A percentile compares a stretch with the other conserved stretches of the same genome.
These are phyloP conservation scores for Candida cerambycidarum DNA, from an alignment of 805 yeast species.

Conservation along the genomic window DNA sequence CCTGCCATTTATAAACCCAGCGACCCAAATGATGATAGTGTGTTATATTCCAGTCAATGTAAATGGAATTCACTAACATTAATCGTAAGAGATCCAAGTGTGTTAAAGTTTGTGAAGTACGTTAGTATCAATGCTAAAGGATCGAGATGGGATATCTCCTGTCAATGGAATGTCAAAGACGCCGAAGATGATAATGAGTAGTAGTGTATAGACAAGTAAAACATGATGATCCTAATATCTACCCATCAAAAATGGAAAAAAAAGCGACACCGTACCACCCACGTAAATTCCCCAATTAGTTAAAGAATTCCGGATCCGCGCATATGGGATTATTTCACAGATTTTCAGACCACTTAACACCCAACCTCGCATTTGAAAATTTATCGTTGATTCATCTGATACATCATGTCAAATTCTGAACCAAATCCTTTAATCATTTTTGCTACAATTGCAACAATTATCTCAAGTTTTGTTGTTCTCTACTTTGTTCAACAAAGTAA, in stretches of 20 bases:
- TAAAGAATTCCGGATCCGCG: no score
- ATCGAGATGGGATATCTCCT: constrained; percentile 85
- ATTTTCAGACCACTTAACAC: background rate
- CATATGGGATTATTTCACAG: background rate
- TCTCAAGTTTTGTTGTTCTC: constrained; percentile 30
- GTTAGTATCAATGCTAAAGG: constrained; percentile 87
- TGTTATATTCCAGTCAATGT: constrained; percentile 77
- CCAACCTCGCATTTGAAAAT: constrained; percentile 4
- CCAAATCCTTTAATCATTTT: constrained; percentile 41
- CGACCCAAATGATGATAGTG: constrained; percentile 66
- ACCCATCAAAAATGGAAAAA: no score
- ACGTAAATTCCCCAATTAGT: no score
- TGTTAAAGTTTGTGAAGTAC: constrained; percentile 90
- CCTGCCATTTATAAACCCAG: constrained; percentile 75
- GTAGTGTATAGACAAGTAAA: no score
- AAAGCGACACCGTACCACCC: no score
- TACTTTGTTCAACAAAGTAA: constrained; percentile 35
- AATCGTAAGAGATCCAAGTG: constrained; percentile 79
- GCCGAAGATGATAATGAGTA: constrained; percentile 36
- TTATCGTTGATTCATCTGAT: constrained; percentile 3
- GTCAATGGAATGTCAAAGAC: constrained; percentile 72
- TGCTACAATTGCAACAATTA: constrained; percentile 40
- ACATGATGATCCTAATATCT: no score
- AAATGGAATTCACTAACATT: constrained; percentile 77
- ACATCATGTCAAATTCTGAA: constrained; percentile 19